Evolutionary conservation across 2,329 filamentous ascomycete genomes (phyloP).

Genomic region (Aspergillus sp.): DNA sequence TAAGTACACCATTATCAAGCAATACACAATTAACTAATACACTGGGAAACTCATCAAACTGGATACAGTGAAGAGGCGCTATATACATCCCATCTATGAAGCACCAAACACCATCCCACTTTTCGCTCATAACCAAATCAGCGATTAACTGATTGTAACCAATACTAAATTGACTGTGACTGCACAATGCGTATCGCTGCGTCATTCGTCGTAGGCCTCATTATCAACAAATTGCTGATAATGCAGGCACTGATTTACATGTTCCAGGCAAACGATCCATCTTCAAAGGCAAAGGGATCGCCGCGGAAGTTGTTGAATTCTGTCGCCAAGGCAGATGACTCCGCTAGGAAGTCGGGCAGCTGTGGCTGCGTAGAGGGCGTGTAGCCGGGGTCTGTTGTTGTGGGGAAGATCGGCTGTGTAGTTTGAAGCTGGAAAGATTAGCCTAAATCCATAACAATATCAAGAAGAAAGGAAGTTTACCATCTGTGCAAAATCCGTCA

Average conservation of each 20-base stretch:
- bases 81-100: no score
- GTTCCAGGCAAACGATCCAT: constrained; percentile 2
- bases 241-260: neutral
- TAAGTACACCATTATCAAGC: no score
- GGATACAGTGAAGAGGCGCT: no score
- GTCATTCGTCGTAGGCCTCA: neutral
- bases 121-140: no score
- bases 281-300: constrained; percentile 24
- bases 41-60: no score
- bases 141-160: no score
- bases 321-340: constrained; percentile 15
- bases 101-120: no score
- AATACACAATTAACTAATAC: no score
- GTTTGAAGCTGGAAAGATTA: neutral
- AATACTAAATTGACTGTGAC: no score
- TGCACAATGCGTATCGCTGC: neutral
- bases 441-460: neutral
- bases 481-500: neutral
- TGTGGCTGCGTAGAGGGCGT: constrained; percentile 2
- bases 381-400: neutral
- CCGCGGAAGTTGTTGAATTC: constrained; percentile 23
- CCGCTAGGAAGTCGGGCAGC: constrained; percentile 16
- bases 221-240: no score
- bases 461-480: neutral
- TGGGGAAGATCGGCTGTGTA: constrained; percentile 4